These are phyloP conservation scores for Glycine latifolia DNA, from an alignment of 306 rosid species.

Conservation along the genomic window DNA sequence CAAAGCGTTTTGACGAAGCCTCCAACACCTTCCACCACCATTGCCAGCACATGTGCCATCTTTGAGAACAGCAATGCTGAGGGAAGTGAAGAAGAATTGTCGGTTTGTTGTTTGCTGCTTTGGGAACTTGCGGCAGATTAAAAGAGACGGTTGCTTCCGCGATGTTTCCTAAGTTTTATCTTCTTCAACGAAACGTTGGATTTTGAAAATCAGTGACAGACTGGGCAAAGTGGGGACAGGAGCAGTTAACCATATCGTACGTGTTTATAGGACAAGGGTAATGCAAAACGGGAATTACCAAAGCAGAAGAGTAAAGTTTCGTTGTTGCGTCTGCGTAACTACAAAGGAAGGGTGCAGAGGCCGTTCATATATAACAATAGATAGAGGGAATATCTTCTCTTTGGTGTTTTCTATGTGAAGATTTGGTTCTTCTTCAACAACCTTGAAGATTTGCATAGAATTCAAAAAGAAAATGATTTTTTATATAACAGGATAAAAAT, in stretches of 20 bases:
- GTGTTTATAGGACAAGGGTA: neutral
- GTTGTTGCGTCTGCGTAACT: slow-evolving; percentile 25
- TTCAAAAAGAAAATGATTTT: too few relatives aligned
- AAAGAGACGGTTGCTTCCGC: slow-evolving; percentile 55
- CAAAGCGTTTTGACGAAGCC: slow-evolving; percentile 62
- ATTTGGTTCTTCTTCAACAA: too few relatives aligned
- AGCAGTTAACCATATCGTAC: neutral
- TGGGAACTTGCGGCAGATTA: slow-evolving; percentile 19
- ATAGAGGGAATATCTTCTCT: too few relatives aligned
- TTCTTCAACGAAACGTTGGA: neutral
- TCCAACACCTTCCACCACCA: slow-evolving; percentile 54
- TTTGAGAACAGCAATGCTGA: neutral
- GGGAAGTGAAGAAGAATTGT: neutral
- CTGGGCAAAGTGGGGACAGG: neutral
- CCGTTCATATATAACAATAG: too few relatives aligned
- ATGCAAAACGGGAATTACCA: slow-evolving; percentile 4
- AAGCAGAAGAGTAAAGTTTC: slow-evolving; percentile 18
- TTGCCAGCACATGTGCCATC: slow-evolving; percentile 56
- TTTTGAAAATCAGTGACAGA: slow-evolving; percentile 4
- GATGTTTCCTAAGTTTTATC: slow-evolving; percentile 50
- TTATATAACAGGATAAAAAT: too few relatives aligned
- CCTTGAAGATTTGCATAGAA: too few relatives aligned
- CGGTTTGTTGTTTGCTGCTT: neutral
- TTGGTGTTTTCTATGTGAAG: too few relatives aligned
- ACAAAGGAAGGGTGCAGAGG: neutral